Conservation (phyloP, 2,329 filamentous ascomycete species). For the Pseudophaeomoniella oleicola region DNA sequence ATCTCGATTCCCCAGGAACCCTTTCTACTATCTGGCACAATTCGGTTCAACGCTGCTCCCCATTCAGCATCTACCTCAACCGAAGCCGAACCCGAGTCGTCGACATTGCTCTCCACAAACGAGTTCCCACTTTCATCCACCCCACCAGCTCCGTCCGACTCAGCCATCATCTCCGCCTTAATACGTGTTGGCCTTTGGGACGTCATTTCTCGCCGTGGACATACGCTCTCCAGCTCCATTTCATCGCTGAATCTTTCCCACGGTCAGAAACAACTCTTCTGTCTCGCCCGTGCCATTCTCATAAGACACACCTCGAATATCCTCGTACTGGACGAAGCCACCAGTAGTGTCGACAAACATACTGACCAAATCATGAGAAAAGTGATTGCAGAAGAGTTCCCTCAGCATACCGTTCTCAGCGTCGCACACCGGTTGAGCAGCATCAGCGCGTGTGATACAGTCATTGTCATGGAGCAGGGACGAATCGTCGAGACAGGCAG, state of each 20-base stretch:
- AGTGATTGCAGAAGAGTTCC: slow-evolving; percentile 14
- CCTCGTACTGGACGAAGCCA: slow-evolving; percentile 20
- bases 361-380: slow-evolving; percentile 12
- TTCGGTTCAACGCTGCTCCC: slow-evolving; percentile 23
- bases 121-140: background rate
- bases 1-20: slow-evolving; percentile 37
- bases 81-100: background rate
- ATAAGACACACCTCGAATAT: slow-evolving; percentile 14
- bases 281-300: slow-evolving; percentile 31
- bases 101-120: slow-evolving; percentile 4
- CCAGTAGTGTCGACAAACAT: slow-evolving; percentile 28
- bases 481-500: slow-evolving; percentile 8
- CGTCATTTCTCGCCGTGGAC: slow-evolving; percentile 21
- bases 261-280: slow-evolving; percentile 36
- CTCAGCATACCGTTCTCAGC: slow-evolving; percentile 13
- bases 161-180: slow-evolving; percentile 21
- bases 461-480: slow-evolving; percentile 13
- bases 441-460: slow-evolving; percentile 15
- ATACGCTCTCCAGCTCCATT: slow-evolving; percentile 26
- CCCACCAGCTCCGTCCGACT: background rate
- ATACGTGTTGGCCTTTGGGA: slow-evolving; percentile 21
- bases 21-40: slow-evolving; percentile 18
- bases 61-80: background rate
- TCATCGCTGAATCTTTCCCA: slow-evolving; percentile 35
- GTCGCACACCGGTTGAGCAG: slow-evolving; percentile 17